These are phyloP conservation scores for Phytophthora sansomeana DNA, from an alignment of 352 stramenopile genomes.

Conservation along the genomic window DNA sequence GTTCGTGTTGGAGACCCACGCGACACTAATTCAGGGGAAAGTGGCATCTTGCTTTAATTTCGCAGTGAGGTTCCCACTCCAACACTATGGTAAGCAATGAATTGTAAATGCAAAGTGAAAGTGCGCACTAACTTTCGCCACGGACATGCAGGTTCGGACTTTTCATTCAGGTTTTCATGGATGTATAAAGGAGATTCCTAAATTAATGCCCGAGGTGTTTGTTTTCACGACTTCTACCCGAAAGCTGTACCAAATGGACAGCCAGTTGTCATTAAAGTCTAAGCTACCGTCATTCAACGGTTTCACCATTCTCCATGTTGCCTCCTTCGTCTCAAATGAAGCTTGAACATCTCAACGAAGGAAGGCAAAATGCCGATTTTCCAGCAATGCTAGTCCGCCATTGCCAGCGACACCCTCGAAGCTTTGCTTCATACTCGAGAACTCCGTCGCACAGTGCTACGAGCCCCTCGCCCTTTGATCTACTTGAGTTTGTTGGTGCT, in stretches of 20 bases:
- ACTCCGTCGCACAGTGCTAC: background rate
- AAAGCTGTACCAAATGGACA: background rate
- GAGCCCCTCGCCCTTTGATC: background rate
- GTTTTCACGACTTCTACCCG: too few species aligned
- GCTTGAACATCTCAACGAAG: background rate
- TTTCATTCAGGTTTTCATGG: slow-evolving; percentile 7
- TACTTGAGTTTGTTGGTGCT: background rate
- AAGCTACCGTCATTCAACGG: too few species aligned
- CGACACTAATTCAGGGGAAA: slow-evolving; percentile 37
- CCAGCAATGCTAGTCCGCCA: background rate
- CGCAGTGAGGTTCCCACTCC: slow-evolving; percentile 4
- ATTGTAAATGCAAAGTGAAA: background rate
- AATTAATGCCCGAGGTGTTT: too few species aligned
- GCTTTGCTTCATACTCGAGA: background rate
- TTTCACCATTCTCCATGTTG: background rate
- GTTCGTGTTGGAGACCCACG: slow-evolving; percentile 49
- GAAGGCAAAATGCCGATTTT: background rate
- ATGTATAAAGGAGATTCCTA: background rate
- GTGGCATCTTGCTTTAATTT: slow-evolving; percentile 27
- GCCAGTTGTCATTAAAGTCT: too few species aligned
- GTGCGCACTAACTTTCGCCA: background rate
- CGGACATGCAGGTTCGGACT: background rate
- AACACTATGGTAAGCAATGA: slow-evolving; percentile 19
- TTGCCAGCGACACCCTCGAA: background rate
- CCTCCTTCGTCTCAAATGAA: background rate